Evolutionary conservation across 225 moss, liverwort and hornwort genomes (phyloP).

Genomic region (Sphagnum contortum): DNA sequence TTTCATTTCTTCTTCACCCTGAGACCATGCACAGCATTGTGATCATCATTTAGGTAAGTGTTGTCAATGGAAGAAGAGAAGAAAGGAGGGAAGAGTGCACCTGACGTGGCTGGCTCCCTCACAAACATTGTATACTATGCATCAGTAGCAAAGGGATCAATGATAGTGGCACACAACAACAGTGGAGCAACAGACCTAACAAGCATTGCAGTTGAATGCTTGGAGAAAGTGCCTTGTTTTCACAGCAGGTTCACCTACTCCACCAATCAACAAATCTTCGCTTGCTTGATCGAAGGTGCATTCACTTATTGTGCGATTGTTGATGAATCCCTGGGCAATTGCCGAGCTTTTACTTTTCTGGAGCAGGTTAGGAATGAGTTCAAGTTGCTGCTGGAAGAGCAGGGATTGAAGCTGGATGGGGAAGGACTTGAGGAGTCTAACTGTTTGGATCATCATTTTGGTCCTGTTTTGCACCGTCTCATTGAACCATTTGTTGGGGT

Average conservation of each 20-base stretch:
- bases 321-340: slow-evolving; percentile 43
- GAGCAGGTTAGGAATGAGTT: slow-evolving; percentile 37
- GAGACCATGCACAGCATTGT: no score
- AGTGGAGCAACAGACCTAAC: slow-evolving; percentile 18
- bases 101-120: slow-evolving; percentile 4
- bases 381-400: slow-evolving; percentile 20
- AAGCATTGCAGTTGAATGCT: slow-evolving; percentile 11
- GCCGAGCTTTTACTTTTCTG: slow-evolving; percentile 22
- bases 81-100: no score
- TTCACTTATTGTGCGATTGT: slow-evolving; percentile 33
- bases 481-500: slow-evolving; percentile 28
- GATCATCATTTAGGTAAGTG: no score
- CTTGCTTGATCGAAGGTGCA: slow-evolving; percentile 22
- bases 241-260: slow-evolving; percentile 30
- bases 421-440: slow-evolving; percentile 7
- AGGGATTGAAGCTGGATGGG: slow-evolving; percentile 15
- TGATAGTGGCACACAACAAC: slow-evolving; percentile 23
- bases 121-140: slow-evolving; percentile 43
- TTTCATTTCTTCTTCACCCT: no score
- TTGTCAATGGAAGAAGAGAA: no score
- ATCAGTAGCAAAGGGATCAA: slow-evolving; percentile 12
- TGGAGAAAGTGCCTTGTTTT: slow-evolving; percentile 20
- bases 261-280: slow-evolving; percentile 22
- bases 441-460: slow-evolving; percentile 16
- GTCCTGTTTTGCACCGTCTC: slow-evolving; percentile 20